A percentile compares a stretch with the other conserved stretches of the same genome.
Conservation (phyloP, 345 rosid species). For the Eucalyptus albens region DNA sequence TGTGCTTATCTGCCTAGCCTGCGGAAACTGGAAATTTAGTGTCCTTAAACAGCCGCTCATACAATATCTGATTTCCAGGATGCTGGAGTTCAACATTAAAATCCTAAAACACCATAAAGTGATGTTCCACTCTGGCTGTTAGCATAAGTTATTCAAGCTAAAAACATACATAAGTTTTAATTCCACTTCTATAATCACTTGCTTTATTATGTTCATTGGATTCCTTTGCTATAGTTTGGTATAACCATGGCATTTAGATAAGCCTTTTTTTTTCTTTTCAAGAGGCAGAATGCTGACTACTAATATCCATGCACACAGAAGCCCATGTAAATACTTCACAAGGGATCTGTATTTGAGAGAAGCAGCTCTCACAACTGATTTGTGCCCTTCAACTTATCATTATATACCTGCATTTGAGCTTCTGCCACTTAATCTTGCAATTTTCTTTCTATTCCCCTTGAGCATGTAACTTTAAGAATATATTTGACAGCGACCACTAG, state of each 20-base stretch:
- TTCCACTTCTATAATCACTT: not conserved
- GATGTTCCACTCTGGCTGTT: not conserved
- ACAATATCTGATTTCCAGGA: not conserved
- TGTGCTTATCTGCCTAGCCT: not conserved
- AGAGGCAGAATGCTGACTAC: not conserved
- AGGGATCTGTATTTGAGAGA: not conserved
- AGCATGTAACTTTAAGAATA: not conserved
- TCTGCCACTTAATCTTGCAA: not conserved
- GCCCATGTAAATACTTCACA: not conserved
- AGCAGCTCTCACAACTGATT: not conserved
- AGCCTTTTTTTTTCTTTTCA: not conserved
- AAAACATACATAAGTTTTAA: not conserved
- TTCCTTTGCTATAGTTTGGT: not conserved
- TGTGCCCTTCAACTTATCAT: not conserved
- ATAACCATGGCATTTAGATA: not conserved
- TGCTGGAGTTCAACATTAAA: not conserved
- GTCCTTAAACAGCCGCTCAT: not conserved
- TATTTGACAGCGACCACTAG: not conserved
- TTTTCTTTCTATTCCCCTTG: not conserved
- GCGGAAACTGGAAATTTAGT: not conserved
- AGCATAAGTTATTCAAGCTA: not conserved
- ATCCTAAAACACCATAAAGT: not conserved
- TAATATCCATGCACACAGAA: not conserved
- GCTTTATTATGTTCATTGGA: not conserved
- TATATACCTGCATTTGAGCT: not conserved